Base-by-base conservation (phyloP, 108 stramenopile genomes). In the Nitzschia palea region DNA sequence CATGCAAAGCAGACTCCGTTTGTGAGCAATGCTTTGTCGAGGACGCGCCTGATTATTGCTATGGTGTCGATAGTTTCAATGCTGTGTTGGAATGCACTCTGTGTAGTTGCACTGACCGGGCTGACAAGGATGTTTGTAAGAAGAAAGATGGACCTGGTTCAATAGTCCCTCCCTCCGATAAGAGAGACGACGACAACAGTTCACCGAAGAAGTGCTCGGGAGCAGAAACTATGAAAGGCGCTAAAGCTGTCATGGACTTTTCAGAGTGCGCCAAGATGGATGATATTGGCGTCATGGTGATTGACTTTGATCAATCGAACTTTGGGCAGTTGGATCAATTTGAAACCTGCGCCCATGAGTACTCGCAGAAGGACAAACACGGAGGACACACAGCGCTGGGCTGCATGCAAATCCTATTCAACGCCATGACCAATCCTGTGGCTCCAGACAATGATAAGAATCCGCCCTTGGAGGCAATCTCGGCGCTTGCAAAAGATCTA, bases 261-360 rank as follows among this genome's bases (percentile, higher is more conserved):
- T 62, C 74, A 9, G 61, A 86, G 50, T 95, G 94, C 59, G 73
- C 87, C 0, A 55, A 86, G 32, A 56, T 92, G 15, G 85, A 87
- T 67, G 53, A 80, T 50, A 58, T 89, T 47, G 61, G 70, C 45
- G 71, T 82, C 4, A 80, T 95, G 86, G 47, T 90, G 31, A 87
- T 80, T 5, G 84, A 95, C 37, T 95, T 89, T 57, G 91, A 95
- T 58, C 85, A 91, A 65, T 80, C 88, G 47, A 87, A 95, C 67
- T 95, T 95, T 85, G 94, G 94, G 28, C 68, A 73, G 34, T 66
- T 96, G 43, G 95, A 96, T 65, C 43, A 65, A 12, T 96, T 96
- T 71, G 95, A 96, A 76, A 76, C 78, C 0, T 96, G 95, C 68
- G 84, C 95, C 15, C 85, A 93, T 66, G 76, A 74, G 4, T 92